Conservation (phyloP, 78 protist genomes). For the Isochrysis galbana region DNA sequence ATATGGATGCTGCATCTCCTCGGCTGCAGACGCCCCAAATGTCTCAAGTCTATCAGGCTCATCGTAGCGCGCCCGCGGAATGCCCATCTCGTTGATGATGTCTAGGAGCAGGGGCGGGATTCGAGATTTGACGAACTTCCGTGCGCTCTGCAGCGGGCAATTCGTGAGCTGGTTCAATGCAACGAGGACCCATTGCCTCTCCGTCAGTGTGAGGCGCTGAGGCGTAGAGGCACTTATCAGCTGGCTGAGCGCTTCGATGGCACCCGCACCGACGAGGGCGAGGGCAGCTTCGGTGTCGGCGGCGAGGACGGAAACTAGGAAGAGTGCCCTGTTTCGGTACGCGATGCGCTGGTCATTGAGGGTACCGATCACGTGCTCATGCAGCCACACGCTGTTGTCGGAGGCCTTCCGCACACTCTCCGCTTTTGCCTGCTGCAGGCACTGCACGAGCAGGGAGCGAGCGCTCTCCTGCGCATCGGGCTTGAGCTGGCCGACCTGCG, state of each 20-base stretch:
- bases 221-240: not conserved
- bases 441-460: not conserved
- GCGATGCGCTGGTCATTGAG: not conserved
- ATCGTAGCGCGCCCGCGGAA: too few relatives aligned
- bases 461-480: not conserved
- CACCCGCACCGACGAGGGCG: not conserved
- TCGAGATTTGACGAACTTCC: not conserved
- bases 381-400: not conserved
- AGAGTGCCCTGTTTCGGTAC: not conserved
- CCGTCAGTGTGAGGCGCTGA: not conserved
- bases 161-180: not conserved
- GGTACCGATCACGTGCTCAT: not conserved
- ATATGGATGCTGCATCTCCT: not conserved
- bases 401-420: not conserved
- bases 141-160: not conserved
- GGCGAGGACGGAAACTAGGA: not conserved
- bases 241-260: not conserved
- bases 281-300: not conserved
- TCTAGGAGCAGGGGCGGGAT: not conserved
- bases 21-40: too few relatives aligned
- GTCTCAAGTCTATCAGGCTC: too few relatives aligned
- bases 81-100: too few relatives aligned
- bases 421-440: not conserved
- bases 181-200: slow-evolving; percentile 8
- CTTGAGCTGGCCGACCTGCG: not conserved